These are phyloP conservation scores for Starmerella floris DNA, from an alignment of 805 yeast genomes.

Conservation along the genomic window DNA sequence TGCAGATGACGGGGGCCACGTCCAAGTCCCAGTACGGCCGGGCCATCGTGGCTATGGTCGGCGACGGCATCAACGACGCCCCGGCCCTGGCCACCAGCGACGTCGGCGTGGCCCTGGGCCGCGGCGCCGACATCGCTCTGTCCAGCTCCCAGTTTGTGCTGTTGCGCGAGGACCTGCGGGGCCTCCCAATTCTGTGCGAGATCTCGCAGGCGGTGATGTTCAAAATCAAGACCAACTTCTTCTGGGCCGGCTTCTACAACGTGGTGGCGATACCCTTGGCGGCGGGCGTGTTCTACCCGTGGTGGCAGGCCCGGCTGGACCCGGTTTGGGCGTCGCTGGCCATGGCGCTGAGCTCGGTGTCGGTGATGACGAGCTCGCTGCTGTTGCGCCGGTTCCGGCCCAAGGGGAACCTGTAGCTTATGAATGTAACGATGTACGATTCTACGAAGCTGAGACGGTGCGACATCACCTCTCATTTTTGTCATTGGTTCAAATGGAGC, in stretches of 20 bases:
- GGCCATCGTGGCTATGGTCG: slow-evolving; percentile 58
- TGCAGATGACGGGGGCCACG: slow-evolving; percentile 33
- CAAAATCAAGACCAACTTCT: slow-evolving; percentile 65
- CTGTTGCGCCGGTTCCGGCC: slow-evolving; percentile 42
- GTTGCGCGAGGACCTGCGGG: slow-evolving; percentile 36
- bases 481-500: too few species aligned
- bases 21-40: slow-evolving; percentile 17
- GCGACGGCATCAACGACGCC: slow-evolving; percentile 76
- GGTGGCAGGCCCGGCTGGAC: slow-evolving; percentile 54
- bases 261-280: slow-evolving; percentile 81
- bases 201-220: slow-evolving; percentile 57
- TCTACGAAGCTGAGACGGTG: background rate
- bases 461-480: too few species aligned
- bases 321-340: slow-evolving; percentile 86
- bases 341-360: slow-evolving; percentile 85
- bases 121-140: slow-evolving; percentile 64
- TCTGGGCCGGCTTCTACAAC: slow-evolving; percentile 81
- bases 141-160: slow-evolving; percentile 63
- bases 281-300: slow-evolving; percentile 78
- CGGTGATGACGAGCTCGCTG: slow-evolving; percentile 73
- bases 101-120: slow-evolving; percentile 63
- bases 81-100: slow-evolving; percentile 66
- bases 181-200: slow-evolving; percentile 46
- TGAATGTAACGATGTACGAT: background rate
- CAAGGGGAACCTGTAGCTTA: background rate